Evolutionary conservation across 2,329 filamentous ascomycete genomes (phyloP).

Genomic region (Hirsutella rhossiliensis): DNA sequence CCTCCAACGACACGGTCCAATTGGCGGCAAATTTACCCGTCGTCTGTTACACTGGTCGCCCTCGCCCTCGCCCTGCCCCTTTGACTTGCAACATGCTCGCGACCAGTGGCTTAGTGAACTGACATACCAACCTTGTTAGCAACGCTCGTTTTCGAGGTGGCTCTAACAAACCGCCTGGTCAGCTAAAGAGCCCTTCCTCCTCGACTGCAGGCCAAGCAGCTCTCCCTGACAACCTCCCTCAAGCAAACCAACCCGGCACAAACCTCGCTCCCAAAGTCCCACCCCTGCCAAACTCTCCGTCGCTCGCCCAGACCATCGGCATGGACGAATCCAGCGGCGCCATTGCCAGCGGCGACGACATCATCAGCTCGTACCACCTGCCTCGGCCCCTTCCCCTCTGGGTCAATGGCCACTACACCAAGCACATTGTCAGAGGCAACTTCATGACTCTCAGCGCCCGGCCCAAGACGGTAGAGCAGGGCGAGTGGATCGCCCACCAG

Average conservation of each 20-base stretch:
- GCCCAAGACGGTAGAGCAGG: conserved; percentile 85
- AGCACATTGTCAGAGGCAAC: conserved; percentile 90
- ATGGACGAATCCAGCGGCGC: conserved; percentile 48
- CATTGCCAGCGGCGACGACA: conserved; percentile 36
- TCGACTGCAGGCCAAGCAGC: conserved; percentile 34
- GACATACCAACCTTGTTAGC: conserved; percentile 23
- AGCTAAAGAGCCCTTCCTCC: conserved; percentile 39
- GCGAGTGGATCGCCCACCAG: conserved; percentile 94
- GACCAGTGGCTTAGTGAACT: not conserved
- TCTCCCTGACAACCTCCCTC: conserved; percentile 32
- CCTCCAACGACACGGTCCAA: too few relatives aligned
- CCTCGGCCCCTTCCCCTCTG: conserved; percentile 59
- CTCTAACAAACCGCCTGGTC: conserved; percentile 36
- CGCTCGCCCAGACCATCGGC: conserved; percentile 53
- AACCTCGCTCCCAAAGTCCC: conserved; percentile 46
- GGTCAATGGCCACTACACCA: conserved; percentile 63
- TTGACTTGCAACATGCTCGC: not conserved
- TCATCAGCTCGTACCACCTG: conserved; percentile 49
- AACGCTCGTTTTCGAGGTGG: conserved; percentile 48
- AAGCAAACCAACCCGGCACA: conserved; percentile 37
- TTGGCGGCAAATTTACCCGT: too few relatives aligned
- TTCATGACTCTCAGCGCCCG: conserved; percentile 92
- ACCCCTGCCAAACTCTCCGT: conserved; percentile 50
- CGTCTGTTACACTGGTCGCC: too few relatives aligned
- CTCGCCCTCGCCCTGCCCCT: not conserved